Conservation (phyloP, 176 grass and related monocot genomes). For the Leersia perrieri region DNA sequence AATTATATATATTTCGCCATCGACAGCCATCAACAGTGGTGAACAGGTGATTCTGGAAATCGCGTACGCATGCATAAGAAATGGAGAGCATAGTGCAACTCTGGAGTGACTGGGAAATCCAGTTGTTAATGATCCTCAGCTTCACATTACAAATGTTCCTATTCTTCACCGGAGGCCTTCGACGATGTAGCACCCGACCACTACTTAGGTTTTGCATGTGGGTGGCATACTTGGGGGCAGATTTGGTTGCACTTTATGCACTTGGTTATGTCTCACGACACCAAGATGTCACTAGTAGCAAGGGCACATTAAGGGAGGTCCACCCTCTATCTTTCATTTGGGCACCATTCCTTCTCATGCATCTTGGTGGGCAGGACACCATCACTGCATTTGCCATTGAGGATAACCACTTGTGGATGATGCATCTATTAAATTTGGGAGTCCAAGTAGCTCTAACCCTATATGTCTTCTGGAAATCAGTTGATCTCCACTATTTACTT, state of each 20-base stretch:
- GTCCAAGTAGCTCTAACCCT: neutral
- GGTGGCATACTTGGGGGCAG: no score
- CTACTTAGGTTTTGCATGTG: no score
- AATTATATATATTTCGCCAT: no score
- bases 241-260: no score
- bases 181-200: no score
- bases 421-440: neutral
- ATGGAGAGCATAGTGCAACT: neutral
- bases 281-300: no score
- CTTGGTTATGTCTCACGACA: neutral
- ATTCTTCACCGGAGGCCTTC: no score
- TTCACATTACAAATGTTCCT: no score
- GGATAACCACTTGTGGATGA: neutral
- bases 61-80: neutral
- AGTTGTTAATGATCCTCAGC: neutral
- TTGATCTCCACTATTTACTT: no score
- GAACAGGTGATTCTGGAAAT: no score
- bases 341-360: neutral
- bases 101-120: neutral
- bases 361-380: neutral
- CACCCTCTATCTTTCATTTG: neutral
- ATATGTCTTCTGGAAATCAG: neutral
- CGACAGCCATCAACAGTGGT: fast-evolving
- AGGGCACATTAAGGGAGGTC: neutral
- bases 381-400: neutral